Evolutionary conservation across 768 basidiomycete species (phyloP).

Genomic region (Lactarius tabidus): DNA sequence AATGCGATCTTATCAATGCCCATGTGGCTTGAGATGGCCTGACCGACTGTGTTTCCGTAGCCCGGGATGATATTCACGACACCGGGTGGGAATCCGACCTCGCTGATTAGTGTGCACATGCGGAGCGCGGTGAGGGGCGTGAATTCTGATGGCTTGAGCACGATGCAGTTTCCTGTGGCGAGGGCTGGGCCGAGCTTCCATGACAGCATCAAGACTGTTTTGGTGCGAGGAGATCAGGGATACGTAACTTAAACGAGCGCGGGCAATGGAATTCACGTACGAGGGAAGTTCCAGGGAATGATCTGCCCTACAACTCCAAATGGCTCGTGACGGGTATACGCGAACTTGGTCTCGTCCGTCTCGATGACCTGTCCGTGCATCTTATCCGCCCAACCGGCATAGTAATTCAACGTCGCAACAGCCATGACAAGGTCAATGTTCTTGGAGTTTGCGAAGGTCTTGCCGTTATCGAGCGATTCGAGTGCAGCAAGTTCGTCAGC

Average conservation of each 20-base stretch:
- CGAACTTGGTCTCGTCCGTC: slow-evolving; percentile 44
- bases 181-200: slow-evolving; percentile 65
- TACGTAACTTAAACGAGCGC: not conserved
- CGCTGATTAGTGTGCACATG: slow-evolving; percentile 41
- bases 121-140: slow-evolving; percentile 55
- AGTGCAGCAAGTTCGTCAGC: slow-evolving; percentile 64
- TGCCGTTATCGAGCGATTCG: slow-evolving; percentile 68
- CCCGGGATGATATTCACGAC: slow-evolving; percentile 59
- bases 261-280: slow-evolving; percentile 30
- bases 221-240: too few species aligned
- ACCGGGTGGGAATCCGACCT: slow-evolving; percentile 62
- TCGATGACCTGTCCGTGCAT: slow-evolving; percentile 72
- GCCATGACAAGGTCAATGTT: slow-evolving; percentile 45
- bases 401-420: slow-evolving; percentile 63
- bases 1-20: slow-evolving; percentile 66
- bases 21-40: slow-evolving; percentile 52
- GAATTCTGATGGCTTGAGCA: slow-evolving; percentile 65
- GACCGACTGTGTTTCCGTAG: slow-evolving; percentile 51
- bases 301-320: slow-evolving; percentile 54
- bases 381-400: slow-evolving; percentile 90
- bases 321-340: slow-evolving; percentile 61
- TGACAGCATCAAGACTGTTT: slow-evolving; percentile 46
- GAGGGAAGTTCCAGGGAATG: slow-evolving; percentile 66
- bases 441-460: slow-evolving; percentile 49
- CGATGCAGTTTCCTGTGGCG: slow-evolving; percentile 56